Evolutionary conservation across 495 filamentous ascomycete species (phyloP).

Genomic region (Bathelium albidoporum): DNA sequence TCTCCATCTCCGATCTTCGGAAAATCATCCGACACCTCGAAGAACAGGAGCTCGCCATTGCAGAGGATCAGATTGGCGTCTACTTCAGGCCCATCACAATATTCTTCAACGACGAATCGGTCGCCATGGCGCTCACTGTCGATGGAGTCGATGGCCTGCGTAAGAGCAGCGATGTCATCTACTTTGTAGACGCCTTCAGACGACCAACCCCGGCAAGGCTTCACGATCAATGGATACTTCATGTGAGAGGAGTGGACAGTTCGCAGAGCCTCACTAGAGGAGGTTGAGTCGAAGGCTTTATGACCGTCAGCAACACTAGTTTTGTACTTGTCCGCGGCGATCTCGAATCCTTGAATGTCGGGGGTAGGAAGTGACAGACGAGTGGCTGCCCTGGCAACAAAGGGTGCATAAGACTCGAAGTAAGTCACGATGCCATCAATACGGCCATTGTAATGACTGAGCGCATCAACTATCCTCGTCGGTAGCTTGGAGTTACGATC

Average conservation of each 20-base stretch:
- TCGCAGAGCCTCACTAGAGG: background rate
- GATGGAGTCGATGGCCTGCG: background rate
- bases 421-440: too few relatives aligned
- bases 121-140: background rate
- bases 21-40: conserved; percentile 43
- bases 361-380: too few relatives aligned
- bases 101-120: conserved; percentile 3
- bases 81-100: conserved; percentile 39
- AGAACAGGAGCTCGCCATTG: conserved; percentile 42
- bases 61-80: conserved; percentile 43
- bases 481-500: too few relatives aligned
- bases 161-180: background rate
- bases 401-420: too few relatives aligned
- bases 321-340: too few relatives aligned
- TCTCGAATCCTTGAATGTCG: too few relatives aligned
- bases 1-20: conserved; percentile 35
- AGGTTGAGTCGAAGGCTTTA: background rate
- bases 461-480: too few relatives aligned
- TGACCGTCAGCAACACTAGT: too few relatives aligned
- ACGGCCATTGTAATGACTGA: too few relatives aligned
- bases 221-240: background rate
- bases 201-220: background rate
- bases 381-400: too few relatives aligned
- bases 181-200: background rate
- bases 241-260: too few relatives aligned